Evolutionary conservation across 2,329 filamentous ascomycete genomes (phyloP).

Genomic region (Ascochyta lentis): DNA sequence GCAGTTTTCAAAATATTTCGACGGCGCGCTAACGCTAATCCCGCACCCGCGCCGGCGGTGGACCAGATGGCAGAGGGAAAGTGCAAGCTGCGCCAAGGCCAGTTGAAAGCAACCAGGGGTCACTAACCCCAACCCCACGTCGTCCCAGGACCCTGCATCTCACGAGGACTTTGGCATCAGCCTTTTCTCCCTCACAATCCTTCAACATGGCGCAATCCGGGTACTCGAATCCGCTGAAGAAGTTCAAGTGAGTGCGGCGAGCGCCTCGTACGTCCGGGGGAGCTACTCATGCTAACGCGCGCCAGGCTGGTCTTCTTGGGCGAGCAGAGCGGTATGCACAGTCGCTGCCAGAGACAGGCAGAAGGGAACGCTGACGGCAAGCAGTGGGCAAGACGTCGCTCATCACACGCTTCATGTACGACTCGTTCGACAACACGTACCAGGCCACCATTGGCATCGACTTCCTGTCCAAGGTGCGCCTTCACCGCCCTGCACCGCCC

Average conservation of each 20-base stretch:
- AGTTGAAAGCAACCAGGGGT: too few species aligned
- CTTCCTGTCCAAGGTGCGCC: constrained; percentile 89
- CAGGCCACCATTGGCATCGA: constrained; percentile 99
- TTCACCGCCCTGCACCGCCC: background rate
- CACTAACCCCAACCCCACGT: constrained; percentile 1
- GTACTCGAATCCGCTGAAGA: constrained; percentile 99
- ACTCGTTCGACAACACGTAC: constrained; percentile 99
- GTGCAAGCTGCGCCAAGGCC: too few species aligned
- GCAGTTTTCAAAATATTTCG: constrained; percentile 16
- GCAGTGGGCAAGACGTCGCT: constrained; percentile 97
- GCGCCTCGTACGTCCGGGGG: constrained; percentile 22
- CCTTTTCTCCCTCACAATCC: background rate
- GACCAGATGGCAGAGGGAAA: background rate
- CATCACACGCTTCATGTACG: constrained; percentile 99
- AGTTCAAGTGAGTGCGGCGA: constrained; percentile 80
- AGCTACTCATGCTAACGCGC: constrained; percentile 27
- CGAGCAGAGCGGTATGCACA: constrained; percentile 89
- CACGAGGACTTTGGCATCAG: constrained; percentile 3
- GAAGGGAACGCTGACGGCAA: background rate
- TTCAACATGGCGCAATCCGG: constrained; percentile 77
- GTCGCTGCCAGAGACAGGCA: too few species aligned
- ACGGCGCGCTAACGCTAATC: constrained; percentile 7
- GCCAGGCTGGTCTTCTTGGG: constrained; percentile 91
- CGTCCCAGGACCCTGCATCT: constrained; percentile 14
- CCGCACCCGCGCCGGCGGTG: constrained; percentile 10